A percentile compares a stretch with the other conserved stretches of the same genome.
phyloP scores from a whole-genome alignment of 1,139 yeast species.

The Hansenula lynferdii region DNA sequence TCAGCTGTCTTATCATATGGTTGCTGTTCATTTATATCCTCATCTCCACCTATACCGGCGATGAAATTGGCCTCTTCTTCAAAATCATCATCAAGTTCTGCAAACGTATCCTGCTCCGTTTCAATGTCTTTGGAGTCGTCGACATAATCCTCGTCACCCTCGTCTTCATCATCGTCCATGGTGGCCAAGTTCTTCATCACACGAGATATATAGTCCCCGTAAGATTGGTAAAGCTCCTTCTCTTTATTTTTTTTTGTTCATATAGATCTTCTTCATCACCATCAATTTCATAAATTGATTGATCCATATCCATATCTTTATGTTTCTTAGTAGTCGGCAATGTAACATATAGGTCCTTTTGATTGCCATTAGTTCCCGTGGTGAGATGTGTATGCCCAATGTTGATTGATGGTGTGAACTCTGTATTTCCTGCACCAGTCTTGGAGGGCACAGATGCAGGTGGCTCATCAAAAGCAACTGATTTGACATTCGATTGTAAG shows the following conservation, averaged over 20 bases:
- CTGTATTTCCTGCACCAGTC: slow-evolving; percentile 17
- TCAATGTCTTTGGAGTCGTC: slow-evolving; percentile 3
- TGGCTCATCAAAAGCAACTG: too few species aligned
- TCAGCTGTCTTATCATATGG: slow-evolving; percentile 22
- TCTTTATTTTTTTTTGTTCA: slow-evolving; percentile 1
- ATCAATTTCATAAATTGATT: slow-evolving; percentile 4
- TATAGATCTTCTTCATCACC: slow-evolving; percentile 8
- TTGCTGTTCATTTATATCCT: slow-evolving; percentile 21
- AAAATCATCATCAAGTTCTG: slow-evolving; percentile 25
- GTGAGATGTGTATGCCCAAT: slow-evolving; percentile 44
- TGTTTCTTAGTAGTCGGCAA: slow-evolving; percentile 15
- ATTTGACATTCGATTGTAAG: too few species aligned
- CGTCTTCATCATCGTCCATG: slow-evolving; percentile 17
- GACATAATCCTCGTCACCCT: slow-evolving; percentile 22
- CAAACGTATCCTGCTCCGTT: slow-evolving; percentile 11
- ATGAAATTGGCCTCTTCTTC: slow-evolving; percentile 22
- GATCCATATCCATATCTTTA: slow-evolving; percentile 6
- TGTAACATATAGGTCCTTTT: slow-evolving; percentile 3
- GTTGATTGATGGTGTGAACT: slow-evolving; percentile 35
- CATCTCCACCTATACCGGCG: slow-evolving; percentile 22
- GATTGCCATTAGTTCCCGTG: background rate
- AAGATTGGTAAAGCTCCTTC: slow-evolving; percentile 18
- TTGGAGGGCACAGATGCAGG: too few species aligned
- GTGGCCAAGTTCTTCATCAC: slow-evolving; percentile 19
- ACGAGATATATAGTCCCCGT: slow-evolving; percentile 21